Conservation (phyloP, 2,329 filamentous ascomycete genomes). For the Colletotrichum sp. region DNA sequence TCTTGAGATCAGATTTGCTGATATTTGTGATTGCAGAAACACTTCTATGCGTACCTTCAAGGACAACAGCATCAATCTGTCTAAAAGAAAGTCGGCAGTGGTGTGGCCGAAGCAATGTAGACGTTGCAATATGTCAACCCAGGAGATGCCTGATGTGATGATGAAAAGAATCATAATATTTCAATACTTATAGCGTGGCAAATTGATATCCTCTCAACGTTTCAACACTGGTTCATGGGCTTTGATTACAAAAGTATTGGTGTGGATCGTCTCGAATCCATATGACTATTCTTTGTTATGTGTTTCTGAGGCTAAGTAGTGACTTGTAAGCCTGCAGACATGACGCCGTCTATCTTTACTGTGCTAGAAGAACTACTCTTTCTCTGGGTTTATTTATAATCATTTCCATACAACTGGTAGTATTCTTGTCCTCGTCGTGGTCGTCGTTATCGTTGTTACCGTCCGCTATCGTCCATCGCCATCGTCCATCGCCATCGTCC, state of each 20-base stretch:
- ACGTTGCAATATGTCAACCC: background rate
- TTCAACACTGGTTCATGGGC: background rate
- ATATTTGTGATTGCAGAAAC: slow-evolving; percentile 39
- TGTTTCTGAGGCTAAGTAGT: background rate
- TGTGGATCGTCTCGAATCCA: background rate
- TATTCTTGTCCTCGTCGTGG: fast-evolving
- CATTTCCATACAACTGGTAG: fast-evolving
- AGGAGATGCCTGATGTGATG: background rate
- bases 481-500: too few species aligned
- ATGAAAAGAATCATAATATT: background rate
- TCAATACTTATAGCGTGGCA: background rate
- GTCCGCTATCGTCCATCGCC: background rate
- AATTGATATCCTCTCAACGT: background rate
- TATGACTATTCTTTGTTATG: too few species aligned
- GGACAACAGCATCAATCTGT: slow-evolving; percentile 45
- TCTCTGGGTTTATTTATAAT: background rate
- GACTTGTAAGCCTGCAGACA: background rate
- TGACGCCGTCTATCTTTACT: background rate
- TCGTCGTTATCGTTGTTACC: background rate
- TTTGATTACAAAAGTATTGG: background rate
- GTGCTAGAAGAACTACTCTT: background rate
- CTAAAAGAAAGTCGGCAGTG: background rate
- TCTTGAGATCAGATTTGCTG: background rate
- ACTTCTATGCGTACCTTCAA: slow-evolving; percentile 58
- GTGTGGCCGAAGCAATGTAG: background rate